phyloP scores from a whole-genome alignment of 2,329 filamentous ascomycete species.

The Aspergillus hortae region DNA sequence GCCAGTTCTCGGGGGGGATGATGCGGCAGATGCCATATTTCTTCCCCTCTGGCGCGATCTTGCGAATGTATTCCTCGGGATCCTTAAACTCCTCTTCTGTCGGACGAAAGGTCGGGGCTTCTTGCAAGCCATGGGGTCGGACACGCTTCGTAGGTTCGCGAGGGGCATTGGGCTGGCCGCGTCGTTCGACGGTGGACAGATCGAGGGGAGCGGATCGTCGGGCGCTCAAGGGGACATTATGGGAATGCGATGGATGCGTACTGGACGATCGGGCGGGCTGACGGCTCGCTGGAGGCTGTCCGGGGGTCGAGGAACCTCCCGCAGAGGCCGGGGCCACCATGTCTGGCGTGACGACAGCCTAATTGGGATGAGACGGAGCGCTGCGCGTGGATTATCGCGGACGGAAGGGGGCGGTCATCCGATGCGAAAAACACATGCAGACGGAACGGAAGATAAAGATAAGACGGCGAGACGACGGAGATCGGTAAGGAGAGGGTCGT shows the following conservation, averaged over 20 bases:
- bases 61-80: constrained; percentile 88
- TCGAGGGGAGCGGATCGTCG: constrained; percentile 69
- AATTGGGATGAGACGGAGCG: constrained; percentile 11
- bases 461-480: constrained; percentile 7
- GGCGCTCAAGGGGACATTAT: constrained; percentile 60
- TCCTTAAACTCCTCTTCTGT: constrained; percentile 94
- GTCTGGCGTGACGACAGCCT: constrained; percentile 21
- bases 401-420: constrained; percentile 23
- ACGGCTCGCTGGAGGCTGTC: constrained; percentile 31
- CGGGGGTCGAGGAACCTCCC: constrained; percentile 33
- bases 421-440: constrained; percentile 34
- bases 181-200: constrained; percentile 83
- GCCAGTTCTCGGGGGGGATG: constrained; percentile 89
- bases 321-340: constrained; percentile 47
- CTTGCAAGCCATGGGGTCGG: constrained; percentile 78
- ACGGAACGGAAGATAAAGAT: constrained; percentile 14
- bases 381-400: constrained; percentile 27
- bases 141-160: constrained; percentile 73
- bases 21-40: constrained; percentile 94
- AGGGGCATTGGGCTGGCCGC: constrained; percentile 73
- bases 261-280: constrained; percentile 40
- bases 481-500: background rate
- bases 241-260: constrained; percentile 42
- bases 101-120: constrained; percentile 86
- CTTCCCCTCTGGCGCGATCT: constrained; percentile 79